Percentiles rank a stretch among this genome's conserved stretches.
Evolutionary conservation across 805 yeast species (phyloP).

Genomic region (Pichia nakasei): DNA sequence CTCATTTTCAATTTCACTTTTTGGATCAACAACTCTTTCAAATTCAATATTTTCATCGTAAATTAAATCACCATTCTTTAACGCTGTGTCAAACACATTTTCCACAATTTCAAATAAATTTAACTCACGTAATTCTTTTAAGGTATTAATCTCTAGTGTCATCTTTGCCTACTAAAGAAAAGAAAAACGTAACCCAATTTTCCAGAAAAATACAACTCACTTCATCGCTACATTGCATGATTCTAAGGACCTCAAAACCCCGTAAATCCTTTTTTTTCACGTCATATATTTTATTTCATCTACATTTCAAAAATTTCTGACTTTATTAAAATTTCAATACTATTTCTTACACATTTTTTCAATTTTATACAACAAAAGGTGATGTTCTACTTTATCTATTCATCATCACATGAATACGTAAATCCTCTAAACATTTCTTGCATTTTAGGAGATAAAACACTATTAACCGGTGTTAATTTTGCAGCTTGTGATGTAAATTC

Average conservation of each 20-base stretch:
- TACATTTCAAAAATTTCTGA: too few relatives aligned
- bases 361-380: background rate
- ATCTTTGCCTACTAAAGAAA: background rate
- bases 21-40: constrained; percentile 18
- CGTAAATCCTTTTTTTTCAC: too few relatives aligned
- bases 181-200: too few relatives aligned
- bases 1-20: constrained; percentile 22
- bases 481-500: constrained; percentile 95
- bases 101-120: constrained; percentile 14
- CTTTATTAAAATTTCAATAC: too few relatives aligned
- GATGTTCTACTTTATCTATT: background rate
- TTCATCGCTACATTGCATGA: too few relatives aligned
- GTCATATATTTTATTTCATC: background rate
- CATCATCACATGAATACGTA: constrained; percentile 69
- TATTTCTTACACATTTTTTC: background rate
- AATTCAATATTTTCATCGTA: constrained; percentile 13
- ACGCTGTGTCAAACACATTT: constrained; percentile 18
- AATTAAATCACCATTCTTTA: constrained; percentile 18
- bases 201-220: background rate
- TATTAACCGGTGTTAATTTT: constrained; percentile 87
- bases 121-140: constrained; percentile 17
- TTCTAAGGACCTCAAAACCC: too few relatives aligned
- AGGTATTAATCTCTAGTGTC: constrained; percentile 7
- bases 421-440: constrained; percentile 98
- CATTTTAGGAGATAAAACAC: constrained; percentile 73